Evolutionary conservation across 345 rosid species (phyloP).

Genomic region (Noccaea caerulescens): DNA sequence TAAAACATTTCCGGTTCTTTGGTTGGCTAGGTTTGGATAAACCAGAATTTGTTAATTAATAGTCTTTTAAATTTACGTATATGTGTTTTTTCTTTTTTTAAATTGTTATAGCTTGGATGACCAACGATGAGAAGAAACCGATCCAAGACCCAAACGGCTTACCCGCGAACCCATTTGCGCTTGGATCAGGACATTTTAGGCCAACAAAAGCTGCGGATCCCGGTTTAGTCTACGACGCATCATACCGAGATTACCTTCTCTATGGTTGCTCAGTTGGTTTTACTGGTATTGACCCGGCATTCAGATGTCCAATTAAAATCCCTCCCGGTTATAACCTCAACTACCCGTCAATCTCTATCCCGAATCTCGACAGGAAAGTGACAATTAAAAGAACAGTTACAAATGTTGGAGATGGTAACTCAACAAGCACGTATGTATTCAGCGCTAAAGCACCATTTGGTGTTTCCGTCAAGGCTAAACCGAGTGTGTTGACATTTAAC

Average conservation of each 20-base stretch:
- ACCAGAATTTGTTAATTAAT: neutral
- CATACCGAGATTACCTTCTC: slow-evolving; percentile 56
- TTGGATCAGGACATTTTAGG: slow-evolving; percentile 70
- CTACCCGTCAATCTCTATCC: slow-evolving; percentile 66
- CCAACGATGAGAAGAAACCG: slow-evolving; percentile 51
- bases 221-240: slow-evolving; percentile 78
- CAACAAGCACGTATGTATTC: slow-evolving; percentile 51
- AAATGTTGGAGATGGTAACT: slow-evolving; percentile 61
- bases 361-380: slow-evolving; percentile 46
- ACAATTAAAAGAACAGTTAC: slow-evolving; percentile 66
- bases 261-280: slow-evolving; percentile 58
- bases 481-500: slow-evolving; percentile 52
- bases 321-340: slow-evolving; percentile 55
- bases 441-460: slow-evolving; percentile 52
- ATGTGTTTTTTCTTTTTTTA: neutral
- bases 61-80: neutral
- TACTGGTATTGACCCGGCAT: slow-evolving; percentile 32
- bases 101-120: slow-evolving; percentile 52
- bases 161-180: slow-evolving; percentile 59
- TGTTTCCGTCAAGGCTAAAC: slow-evolving; percentile 52
- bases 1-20: neutral
- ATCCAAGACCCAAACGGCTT: slow-evolving; percentile 54
- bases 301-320: slow-evolving; percentile 50
- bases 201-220: slow-evolving; percentile 73
- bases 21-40: neutral